A percentile compares a stretch with the other conserved stretches of the same genome.
phyloP scores from a whole-genome alignment of 352 stramenopile genomes.

The Phytophthora syringae region DNA sequence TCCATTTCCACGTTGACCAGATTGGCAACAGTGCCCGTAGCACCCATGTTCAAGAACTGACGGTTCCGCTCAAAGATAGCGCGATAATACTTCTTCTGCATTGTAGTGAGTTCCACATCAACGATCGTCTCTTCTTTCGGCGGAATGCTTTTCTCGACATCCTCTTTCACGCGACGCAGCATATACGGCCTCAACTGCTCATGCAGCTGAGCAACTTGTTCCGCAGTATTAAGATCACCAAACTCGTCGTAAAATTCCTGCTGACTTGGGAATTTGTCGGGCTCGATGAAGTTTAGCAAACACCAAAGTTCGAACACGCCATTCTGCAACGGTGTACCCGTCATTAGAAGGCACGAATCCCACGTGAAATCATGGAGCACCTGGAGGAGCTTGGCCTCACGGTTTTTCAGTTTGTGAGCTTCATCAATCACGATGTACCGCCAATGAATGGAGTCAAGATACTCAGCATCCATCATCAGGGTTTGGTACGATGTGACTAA shows the following conservation, averaged over 20 bases:
- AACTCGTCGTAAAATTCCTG: conserved; percentile 97
- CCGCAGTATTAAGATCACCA: conserved; percentile 95
- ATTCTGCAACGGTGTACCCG: conserved; percentile 99
- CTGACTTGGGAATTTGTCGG: conserved; percentile 94
- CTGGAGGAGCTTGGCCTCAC: conserved; percentile 94
- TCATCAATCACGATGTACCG: conserved; percentile 98
- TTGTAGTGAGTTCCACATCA: conserved; percentile 99
- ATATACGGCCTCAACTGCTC: conserved; percentile 98
- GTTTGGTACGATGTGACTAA: conserved; percentile 98
- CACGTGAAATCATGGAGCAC: conserved; percentile 86
- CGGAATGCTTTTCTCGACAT: conserved; percentile 99
- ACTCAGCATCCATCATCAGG: conserved; percentile 95
- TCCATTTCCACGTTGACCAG: conserved; percentile 99
- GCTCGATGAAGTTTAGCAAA: conserved; percentile 99
- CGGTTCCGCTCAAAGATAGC: conserved; percentile 99
- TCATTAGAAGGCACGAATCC: conserved; percentile 96
- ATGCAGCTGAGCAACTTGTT: conserved; percentile 97
- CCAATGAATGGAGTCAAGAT: conserved; percentile 94
- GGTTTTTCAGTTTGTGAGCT: conserved; percentile 99
- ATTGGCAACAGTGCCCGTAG: conserved; percentile 93
- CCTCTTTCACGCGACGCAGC: conserved; percentile 99
- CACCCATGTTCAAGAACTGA: conserved; percentile 88
- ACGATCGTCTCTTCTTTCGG: conserved; percentile 99
- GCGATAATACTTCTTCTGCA: conserved; percentile 97
- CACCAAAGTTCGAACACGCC: conserved; percentile 99